Base-by-base conservation (phyloP, 257 asterid species). In the Solanum habrochaites region DNA sequence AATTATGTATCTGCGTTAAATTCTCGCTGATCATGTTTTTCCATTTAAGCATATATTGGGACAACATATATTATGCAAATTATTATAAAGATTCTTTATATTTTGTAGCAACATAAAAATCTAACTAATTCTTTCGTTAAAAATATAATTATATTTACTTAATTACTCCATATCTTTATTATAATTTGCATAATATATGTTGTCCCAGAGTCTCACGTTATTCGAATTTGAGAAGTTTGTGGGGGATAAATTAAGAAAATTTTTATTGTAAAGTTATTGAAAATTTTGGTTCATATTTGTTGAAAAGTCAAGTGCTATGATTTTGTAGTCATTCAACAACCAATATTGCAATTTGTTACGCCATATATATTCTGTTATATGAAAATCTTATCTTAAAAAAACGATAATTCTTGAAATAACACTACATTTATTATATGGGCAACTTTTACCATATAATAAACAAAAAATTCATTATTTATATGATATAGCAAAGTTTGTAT, bases 331-430 rank as follows among this genome's bases (percentile, higher is more conserved):
- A 31, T 67, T 67, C 47, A 80, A 25, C 8, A 6, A 47, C 42
- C 84, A 80, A 80, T 15, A 27, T 78, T 80, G 84, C 18, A 25
- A 78, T 14, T 78, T 78, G 16, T 27, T 78, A 78, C 39, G 83
- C 66, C 23, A 45, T 43, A 9, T 25, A 80, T 27, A 47, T 47
- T 8, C 37, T 27, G 40, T 45, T 25, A 78, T 27, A 43, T 5
- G 37, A 75, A 75, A 42, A n/a, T 42, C 32, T 56, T 32, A 71
- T 4, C 27, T 32, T 40, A 4, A 2, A 39, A 35, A 37, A 16
- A 8, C 0, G 3, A 73, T 37, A n/a, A n/a, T n/a, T 43, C 18
- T 8, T 16, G 23, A 52, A 52, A 52, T 16, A 52, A 52, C 1
- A 52, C 60, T 52, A 16, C 1, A 52, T 52, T n/a, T n/a, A n/a